These are phyloP conservation scores for Madurella mycetomatis DNA, from an alignment of 2,329 filamentous ascomycete genomes.

Conservation along the genomic window DNA sequence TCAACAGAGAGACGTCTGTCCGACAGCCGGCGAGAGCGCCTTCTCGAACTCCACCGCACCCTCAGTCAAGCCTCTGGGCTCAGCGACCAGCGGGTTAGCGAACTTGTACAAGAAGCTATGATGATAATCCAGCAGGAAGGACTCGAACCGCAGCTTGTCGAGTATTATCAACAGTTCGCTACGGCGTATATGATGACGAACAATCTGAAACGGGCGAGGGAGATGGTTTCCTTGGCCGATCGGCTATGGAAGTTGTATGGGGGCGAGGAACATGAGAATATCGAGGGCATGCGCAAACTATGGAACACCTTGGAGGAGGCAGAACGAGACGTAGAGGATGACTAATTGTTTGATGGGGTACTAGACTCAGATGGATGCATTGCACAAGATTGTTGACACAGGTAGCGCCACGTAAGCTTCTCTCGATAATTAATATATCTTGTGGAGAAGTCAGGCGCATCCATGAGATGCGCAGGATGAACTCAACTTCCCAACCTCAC, in stretches of 20 bases:
- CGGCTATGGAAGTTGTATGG: slow-evolving; percentile 19
- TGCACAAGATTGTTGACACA: no score
- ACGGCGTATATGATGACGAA: slow-evolving; percentile 23
- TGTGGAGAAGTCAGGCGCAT: not conserved
- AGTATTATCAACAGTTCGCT: slow-evolving; percentile 26
- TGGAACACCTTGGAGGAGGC: slow-evolving; percentile 15
- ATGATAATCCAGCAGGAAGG: slow-evolving; percentile 25
- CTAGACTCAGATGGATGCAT: no score
- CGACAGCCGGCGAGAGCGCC: slow-evolving; percentile 22
- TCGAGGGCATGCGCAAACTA: slow-evolving; percentile 17
- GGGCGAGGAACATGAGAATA: slow-evolving; percentile 23
- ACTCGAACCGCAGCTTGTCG: slow-evolving; percentile 27
- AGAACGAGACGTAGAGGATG: slow-evolving; percentile 5
- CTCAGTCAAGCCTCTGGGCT: slow-evolving; percentile 9
- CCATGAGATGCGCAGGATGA: slow-evolving; percentile 11
- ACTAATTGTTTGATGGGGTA: not conserved
- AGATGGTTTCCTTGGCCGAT: slow-evolving; percentile 15
- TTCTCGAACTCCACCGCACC: slow-evolving; percentile 23
- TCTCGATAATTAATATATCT: no score
- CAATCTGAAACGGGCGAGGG: slow-evolving; percentile 14
- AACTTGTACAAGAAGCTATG: slow-evolving; percentile 22
- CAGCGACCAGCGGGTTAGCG: not conserved
- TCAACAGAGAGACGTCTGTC: slow-evolving; percentile 11
- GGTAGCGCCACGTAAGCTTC: no score
- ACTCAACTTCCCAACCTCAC: slow-evolving; percentile 10